Conservation (phyloP, 352 stramenopile species). For the Globisporangium sylvaticum region DNA sequence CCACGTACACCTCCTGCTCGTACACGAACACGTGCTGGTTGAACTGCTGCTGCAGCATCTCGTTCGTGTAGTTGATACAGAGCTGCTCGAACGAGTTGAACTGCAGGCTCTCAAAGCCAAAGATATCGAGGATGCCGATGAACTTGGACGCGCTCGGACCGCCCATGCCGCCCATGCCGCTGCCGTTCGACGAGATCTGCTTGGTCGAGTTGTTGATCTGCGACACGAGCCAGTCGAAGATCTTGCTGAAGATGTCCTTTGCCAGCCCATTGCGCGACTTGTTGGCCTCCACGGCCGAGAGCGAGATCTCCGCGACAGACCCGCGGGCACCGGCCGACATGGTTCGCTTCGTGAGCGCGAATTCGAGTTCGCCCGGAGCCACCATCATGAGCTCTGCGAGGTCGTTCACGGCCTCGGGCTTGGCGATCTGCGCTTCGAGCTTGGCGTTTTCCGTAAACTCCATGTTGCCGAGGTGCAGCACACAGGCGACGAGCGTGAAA, state of each 20-base stretch:
- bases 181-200: slow-evolving; percentile 41
- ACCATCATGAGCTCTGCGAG: slow-evolving; percentile 86
- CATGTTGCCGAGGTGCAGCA: slow-evolving; percentile 98
- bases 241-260: slow-evolving; percentile 95
- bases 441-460: slow-evolving; percentile 88
- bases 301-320: slow-evolving; percentile 80
- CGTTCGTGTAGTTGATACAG: slow-evolving; percentile 96
- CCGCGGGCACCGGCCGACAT: slow-evolving; percentile 84
- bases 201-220: slow-evolving; percentile 91
- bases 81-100: slow-evolving; percentile 94
- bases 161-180: slow-evolving; percentile 15
- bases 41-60: slow-evolving; percentile 94
- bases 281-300: slow-evolving; percentile 75
- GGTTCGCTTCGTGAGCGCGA: slow-evolving; percentile 86
- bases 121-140: slow-evolving; percentile 97
- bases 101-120: slow-evolving; percentile 95
- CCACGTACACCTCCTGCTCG: slow-evolving; percentile 96
- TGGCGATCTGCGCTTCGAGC: slow-evolving; percentile 67
- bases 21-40: slow-evolving; percentile 97
- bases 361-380: slow-evolving; percentile 75
- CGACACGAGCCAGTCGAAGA: slow-evolving; percentile 96
- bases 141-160: slow-evolving; percentile 48
- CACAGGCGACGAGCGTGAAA: slow-evolving; percentile 93
- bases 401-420: slow-evolving; percentile 62
- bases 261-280: slow-evolving; percentile 93